phyloP scores from a whole-genome alignment of 2,329 filamentous ascomycete species.

The Sphaceloma murrayae region DNA sequence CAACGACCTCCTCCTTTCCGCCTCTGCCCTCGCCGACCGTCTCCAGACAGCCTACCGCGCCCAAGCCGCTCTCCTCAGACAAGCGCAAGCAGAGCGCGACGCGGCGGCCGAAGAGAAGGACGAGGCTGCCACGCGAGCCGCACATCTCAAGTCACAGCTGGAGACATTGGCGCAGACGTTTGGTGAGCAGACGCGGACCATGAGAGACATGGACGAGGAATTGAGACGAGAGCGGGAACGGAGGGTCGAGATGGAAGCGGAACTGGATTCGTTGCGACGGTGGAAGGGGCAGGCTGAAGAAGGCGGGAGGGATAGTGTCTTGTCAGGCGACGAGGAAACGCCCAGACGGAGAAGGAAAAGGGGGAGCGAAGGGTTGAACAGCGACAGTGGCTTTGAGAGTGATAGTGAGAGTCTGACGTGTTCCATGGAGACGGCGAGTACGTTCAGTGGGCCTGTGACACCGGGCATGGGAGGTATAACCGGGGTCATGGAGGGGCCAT shows the following conservation, averaged over 20 bases:
- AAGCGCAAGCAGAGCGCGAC: conserved; percentile 45
- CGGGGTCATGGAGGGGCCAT: conserved; percentile 10
- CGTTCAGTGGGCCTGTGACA: conserved; percentile 17
- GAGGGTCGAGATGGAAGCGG: conserved; percentile 33
- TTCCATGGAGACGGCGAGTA: conserved; percentile 22
- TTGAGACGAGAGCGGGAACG: conserved; percentile 37
- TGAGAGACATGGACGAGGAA: conserved; percentile 42
- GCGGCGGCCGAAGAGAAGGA: conserved; percentile 53
- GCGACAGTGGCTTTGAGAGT: conserved; percentile 52
- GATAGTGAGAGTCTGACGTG: conserved; percentile 40
- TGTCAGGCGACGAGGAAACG: conserved; percentile 17
- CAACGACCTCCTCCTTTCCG: conserved; percentile 48
- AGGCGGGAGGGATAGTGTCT: conserved; percentile 18
- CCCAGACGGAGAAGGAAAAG: conserved; percentile 21
- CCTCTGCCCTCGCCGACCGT: conserved; percentile 44
- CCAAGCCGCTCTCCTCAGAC: conserved; percentile 41
- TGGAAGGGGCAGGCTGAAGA: conserved; percentile 17
- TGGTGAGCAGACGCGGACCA: conserved; percentile 47
- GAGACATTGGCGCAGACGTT: conserved; percentile 50
- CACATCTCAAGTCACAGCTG: conserved; percentile 51
- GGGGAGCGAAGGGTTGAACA: conserved; percentile 30
- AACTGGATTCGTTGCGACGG: conserved; percentile 23
- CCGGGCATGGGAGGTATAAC: conserved; percentile 23
- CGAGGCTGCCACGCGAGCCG: conserved; percentile 48
- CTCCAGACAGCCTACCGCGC: conserved; percentile 50